Evolutionary conservation across 306 rosid species (phyloP).

Genomic region (Fragaria ananassa): DNA sequence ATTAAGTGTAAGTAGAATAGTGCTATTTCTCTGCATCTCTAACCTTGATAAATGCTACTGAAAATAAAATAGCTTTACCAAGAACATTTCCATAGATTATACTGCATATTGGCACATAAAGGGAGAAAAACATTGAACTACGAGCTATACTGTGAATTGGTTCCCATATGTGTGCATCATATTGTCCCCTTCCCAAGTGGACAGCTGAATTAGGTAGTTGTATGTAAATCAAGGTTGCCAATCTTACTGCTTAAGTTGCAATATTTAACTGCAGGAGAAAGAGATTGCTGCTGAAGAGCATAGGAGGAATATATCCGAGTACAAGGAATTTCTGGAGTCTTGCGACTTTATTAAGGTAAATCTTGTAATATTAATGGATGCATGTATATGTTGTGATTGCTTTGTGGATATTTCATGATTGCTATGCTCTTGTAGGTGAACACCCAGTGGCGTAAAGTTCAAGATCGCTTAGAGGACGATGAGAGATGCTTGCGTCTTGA

Average conservation of each 20-base stretch:
- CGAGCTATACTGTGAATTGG: not conserved
- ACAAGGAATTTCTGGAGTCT: constrained; percentile 74
- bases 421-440: constrained; percentile 52
- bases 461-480: constrained; percentile 96
- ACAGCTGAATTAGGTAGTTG: not conserved
- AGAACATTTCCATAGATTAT: not conserved
- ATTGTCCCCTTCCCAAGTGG: not conserved
- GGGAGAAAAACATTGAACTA: not conserved
- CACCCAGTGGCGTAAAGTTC: constrained; percentile 93
- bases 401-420: constrained; percentile 14
- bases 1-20: not conserved
- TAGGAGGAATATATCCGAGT: constrained; percentile 60
- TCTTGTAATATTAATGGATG: constrained; percentile 8
- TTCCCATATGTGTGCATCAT: not conserved
- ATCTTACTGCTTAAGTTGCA: constrained; percentile 12
- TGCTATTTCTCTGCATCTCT: not conserved
- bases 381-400: constrained; percentile 17
- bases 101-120: not conserved
- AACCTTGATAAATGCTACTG: not conserved
- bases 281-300: constrained; percentile 89
- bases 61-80: not conserved
- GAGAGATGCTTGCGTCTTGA: constrained; percentile 88
- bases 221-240: not conserved
- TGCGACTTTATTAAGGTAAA: constrained; percentile 85
- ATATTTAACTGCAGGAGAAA: constrained; percentile 62